Conservation (phyloP, 257 asterid genomes). For the Cynanchum wilfordii region DNA sequence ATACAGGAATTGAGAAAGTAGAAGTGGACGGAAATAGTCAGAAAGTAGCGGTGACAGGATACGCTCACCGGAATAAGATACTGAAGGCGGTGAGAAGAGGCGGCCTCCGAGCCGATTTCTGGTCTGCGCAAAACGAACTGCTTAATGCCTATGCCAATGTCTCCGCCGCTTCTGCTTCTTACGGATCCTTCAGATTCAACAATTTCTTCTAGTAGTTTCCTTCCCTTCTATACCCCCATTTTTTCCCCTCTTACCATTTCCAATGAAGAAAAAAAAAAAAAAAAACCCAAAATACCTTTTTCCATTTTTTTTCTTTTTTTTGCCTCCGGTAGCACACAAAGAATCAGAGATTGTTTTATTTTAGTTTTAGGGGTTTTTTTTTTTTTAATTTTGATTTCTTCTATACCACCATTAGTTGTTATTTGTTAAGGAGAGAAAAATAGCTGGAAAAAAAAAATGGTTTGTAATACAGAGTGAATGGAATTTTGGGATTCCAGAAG, state of each 20-base stretch:
- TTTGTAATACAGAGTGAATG: too few species aligned
- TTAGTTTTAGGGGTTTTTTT: not conserved
- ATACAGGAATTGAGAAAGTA: slow-evolving; percentile 39
- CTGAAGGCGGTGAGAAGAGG: slow-evolving; percentile 38
- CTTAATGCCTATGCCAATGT: slow-evolving; percentile 35
- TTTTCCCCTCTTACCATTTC: too few species aligned
- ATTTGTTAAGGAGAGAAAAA: too few species aligned
- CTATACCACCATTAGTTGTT: too few species aligned
- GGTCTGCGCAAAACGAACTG: slow-evolving; percentile 48
- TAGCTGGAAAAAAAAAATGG: too few species aligned
- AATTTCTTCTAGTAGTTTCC: slow-evolving; percentile 20
- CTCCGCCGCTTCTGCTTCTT: slow-evolving; percentile 10
- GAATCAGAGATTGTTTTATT: not conserved
- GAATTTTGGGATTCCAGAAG: too few species aligned
- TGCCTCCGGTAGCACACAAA: not conserved
- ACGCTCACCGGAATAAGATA: slow-evolving; percentile 46
- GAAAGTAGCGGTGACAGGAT: slow-evolving; percentile 37
- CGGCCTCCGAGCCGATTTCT: slow-evolving; percentile 49
- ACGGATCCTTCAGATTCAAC: slow-evolving; percentile 26
- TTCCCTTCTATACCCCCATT: not conserved
- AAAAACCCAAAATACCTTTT: too few species aligned
- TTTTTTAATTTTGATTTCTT: too few species aligned
- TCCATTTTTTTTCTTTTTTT: not conserved
- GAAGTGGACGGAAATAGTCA: slow-evolving; percentile 40
- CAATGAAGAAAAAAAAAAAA: too few species aligned